phyloP scores from a whole-genome alignment of 78 protist species.

The Creolimax fragrantissima region DNA sequence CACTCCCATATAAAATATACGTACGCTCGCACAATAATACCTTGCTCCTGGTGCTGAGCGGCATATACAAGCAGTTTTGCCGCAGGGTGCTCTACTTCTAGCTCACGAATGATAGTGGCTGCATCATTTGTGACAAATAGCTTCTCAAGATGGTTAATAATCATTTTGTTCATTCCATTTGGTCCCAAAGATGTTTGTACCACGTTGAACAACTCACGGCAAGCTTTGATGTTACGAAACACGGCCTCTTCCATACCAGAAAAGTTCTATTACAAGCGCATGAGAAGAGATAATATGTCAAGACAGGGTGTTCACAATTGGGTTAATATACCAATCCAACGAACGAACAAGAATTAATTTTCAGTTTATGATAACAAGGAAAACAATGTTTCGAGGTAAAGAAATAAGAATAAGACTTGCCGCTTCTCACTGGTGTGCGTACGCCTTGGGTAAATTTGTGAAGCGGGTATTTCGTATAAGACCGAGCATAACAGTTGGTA shows the following conservation, averaged over 20 bases:
- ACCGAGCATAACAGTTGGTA: no score
- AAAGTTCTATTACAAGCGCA: slow-evolving; percentile 5
- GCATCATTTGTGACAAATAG: slow-evolving; percentile 97
- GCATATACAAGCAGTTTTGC: slow-evolving; percentile 94
- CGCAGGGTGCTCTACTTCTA: slow-evolving; percentile 96
- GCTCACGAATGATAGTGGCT: slow-evolving; percentile 92
- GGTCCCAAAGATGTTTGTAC: slow-evolving; percentile 96
- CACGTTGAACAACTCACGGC: slow-evolving; percentile 78
- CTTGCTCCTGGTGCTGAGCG: slow-evolving; percentile 82
- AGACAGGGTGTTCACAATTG: slow-evolving; percentile 56
- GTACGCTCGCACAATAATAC: no score
- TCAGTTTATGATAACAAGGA: not conserved
- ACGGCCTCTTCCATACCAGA: slow-evolving; percentile 92
- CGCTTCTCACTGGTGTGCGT: not conserved
- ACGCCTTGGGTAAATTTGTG: not conserved
- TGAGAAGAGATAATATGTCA: slow-evolving; percentile 47
- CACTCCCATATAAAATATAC: no score
- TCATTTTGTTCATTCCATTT: slow-evolving; percentile 97
- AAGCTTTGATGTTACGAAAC: slow-evolving; percentile 85
- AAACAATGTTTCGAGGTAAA: not conserved
- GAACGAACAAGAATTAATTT: not conserved
- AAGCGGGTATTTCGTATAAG: no score
- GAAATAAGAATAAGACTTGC: not conserved
- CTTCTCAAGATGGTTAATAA: slow-evolving; percentile 93
- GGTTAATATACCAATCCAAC: slow-evolving; percentile 17